Evolutionary conservation across 176 grass and related monocot species (phyloP), one percentile per base, ranked within the genome.

Genomic region (Tillandsia fasciculata): DNA sequence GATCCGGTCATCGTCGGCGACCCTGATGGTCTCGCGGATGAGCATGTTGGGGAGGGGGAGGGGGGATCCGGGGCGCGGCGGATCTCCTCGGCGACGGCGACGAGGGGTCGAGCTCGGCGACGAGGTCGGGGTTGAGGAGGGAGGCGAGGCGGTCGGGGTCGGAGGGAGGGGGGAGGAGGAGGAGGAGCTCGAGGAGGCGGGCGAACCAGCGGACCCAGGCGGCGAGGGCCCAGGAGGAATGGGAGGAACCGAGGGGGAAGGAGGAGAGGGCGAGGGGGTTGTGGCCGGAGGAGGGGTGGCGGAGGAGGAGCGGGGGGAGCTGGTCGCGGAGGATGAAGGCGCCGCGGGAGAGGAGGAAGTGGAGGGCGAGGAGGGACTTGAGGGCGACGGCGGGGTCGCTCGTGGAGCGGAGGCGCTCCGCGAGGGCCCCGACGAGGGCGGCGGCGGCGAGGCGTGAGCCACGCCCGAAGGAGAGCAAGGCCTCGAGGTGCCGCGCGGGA

Each of bases 251-350:
- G 2, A 75, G 67, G 53, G 83, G 84, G 77, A 96, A 96, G 27
- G 88, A 75, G 13, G 92, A 65, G 63, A 96, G 88, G 54, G 80
- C 92, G 4, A 96, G 92, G n/a, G 92, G 85, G 76, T 88, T 96
- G 63, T 83, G 88, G 1, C 92, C 92, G 0, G 92, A 96, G 11
- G 80, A 47, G 0, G 88, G 85, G 70, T 88, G 88, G 11, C 88
- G 85, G 51, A 58, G 47, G 51, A 91, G 86, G 15, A 76, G 64
- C 2, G 78, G 71, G 2, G 87, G 63, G 68, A 96, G 76, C 83
- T 96, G 92, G 74, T 96, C 92, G 52, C 84, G 88, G 53, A 96
- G 81, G 78, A 91, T 96, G 85, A 96, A 96, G 9, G 85, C 65
- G 18, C 88, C 88, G 10, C 68, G 72, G 50, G 61, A 56, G 64